Base-by-base conservation (phyloP, 1,284 basidiomycete genomes). In the Paramarasmius palmivorus region DNA sequence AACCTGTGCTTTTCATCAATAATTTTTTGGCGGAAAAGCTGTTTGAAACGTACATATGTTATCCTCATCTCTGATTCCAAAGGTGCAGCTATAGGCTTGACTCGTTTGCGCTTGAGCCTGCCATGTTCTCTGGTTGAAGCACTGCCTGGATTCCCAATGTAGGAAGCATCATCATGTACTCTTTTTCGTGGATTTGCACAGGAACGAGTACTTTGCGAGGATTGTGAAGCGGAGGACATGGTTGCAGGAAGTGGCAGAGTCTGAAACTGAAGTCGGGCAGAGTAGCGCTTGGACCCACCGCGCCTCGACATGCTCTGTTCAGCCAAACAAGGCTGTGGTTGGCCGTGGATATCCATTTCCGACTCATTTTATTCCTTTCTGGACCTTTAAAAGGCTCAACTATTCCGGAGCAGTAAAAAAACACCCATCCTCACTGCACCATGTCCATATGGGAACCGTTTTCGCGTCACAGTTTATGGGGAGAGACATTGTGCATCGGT, bases 401-500 rank as follows among this genome's bases (percentile, higher is more conserved):
- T n/a, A 15, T 17, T n/a, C 10, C 3, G 15, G 15, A 4, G 44
- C 17, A 25, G 4, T 4, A 9, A 46, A 29, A 29, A 46, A 29
- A 5, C n/a, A n/a, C 29, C 12, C 29, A 6, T 32, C 29, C 12
- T 40, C 39, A 10, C n/a, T n/a, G n/a, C 47, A 40, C 15, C 52
- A 98, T 98, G 96, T 97, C 94, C 35, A 92, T 98, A 93, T 70
- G 97, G 96, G 41, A 83, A 78, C 19, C 74, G 91, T 47, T 99
- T 93, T 78, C 85, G 94, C 50, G 96, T 99, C 38, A 95, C 95
- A 56, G 99, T 97, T 58, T 99, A 92, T 68, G 97, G 97, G 60
- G 97, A 99, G 78, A 94, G 91, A 57, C 97, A 99, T 69, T 98
- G 97, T 72, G 86, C 92, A 55, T 96, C 93, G 3, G 96, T 99